Conservation (phyloP, 148 eudicot genomes). For the Arbutus unedo region DNA sequence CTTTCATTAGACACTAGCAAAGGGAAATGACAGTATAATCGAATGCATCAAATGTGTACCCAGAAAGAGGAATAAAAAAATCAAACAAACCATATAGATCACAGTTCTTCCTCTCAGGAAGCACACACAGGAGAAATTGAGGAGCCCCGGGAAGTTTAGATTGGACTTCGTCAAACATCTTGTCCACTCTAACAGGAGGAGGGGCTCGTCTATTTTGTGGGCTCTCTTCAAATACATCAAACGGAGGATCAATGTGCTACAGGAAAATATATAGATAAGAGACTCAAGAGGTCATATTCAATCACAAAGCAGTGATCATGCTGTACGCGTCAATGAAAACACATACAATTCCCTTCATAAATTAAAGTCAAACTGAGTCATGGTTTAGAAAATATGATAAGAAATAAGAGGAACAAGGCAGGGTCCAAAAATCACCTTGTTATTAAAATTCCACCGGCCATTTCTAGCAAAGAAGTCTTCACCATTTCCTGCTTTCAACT, state of each 20-base stretch:
- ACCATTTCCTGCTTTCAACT: slow-evolving; percentile 80
- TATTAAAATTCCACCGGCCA: slow-evolving; percentile 92
- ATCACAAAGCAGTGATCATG: neutral
- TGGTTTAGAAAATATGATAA: neutral
- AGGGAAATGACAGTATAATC: no score
- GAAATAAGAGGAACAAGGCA: neutral
- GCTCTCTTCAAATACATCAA: slow-evolving; percentile 74
- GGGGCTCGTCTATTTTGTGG: slow-evolving; percentile 77
- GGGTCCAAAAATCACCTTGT: slow-evolving; percentile 49
- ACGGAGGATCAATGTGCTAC: slow-evolving; percentile 64
- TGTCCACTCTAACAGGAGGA: slow-evolving; percentile 78
- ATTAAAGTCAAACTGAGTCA: neutral
- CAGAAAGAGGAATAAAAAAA: neutral
- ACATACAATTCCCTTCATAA: slow-evolving; percentile 77
- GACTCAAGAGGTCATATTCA: neutral
- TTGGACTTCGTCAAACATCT: slow-evolving; percentile 75
- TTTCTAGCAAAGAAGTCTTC: slow-evolving; percentile 84
- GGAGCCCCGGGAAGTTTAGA: slow-evolving; percentile 88
- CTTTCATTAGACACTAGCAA: slow-evolving; percentile 4
- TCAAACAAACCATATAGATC: slow-evolving; percentile 64
- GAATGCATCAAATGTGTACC: neutral
- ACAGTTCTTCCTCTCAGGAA: slow-evolving; percentile 90
- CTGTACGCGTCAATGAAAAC: neutral
- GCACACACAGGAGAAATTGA: slow-evolving; percentile 74
- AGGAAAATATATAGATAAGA: neutral